Percentiles rank a stretch among this genome's conserved stretches.
phyloP scores from a whole-genome alignment of 805 yeast species.

The Henningerozyma blattae region DNA sequence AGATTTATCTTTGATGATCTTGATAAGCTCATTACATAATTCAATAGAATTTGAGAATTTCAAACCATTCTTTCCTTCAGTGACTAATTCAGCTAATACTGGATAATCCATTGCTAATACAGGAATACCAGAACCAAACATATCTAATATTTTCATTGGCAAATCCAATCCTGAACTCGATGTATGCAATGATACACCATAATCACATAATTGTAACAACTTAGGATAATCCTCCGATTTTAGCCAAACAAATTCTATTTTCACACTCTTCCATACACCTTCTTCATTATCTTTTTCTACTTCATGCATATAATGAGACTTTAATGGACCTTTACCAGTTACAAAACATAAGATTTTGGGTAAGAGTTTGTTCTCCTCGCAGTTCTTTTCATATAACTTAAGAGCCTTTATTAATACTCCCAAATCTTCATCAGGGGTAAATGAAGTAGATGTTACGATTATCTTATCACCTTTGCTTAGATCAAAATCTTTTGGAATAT shows the following conservation, averaged over 20 bases:
- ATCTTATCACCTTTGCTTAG: conserved; percentile 38
- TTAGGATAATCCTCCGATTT: conserved; percentile 67
- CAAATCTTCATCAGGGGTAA: conserved; percentile 93
- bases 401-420: conserved; percentile 57
- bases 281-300: conserved; percentile 31
- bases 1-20: conserved; percentile 23
- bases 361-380: conserved; percentile 14
- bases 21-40: conserved; percentile 32
- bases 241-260: conserved; percentile 65
- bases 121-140: conserved; percentile 94
- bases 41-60: conserved; percentile 34
- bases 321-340: conserved; percentile 95
- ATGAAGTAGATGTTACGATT: conserved; percentile 82
- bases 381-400: conserved; percentile 37
- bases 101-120: conserved; percentile 69
- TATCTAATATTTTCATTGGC: conserved; percentile 95
- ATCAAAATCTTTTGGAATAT: conserved; percentile 25
- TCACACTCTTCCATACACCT: conserved; percentile 35
- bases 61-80: conserved; percentile 58
- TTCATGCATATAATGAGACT: conserved; percentile 34
- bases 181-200: conserved; percentile 82
- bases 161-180: conserved; percentile 90
- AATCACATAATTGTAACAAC: conserved; percentile 63
- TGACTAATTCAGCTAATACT: conserved; percentile 69
- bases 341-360: conserved; percentile 57